Conservation (phyloP, 306 rosid genomes). For the Castanospermum australe region DNA sequence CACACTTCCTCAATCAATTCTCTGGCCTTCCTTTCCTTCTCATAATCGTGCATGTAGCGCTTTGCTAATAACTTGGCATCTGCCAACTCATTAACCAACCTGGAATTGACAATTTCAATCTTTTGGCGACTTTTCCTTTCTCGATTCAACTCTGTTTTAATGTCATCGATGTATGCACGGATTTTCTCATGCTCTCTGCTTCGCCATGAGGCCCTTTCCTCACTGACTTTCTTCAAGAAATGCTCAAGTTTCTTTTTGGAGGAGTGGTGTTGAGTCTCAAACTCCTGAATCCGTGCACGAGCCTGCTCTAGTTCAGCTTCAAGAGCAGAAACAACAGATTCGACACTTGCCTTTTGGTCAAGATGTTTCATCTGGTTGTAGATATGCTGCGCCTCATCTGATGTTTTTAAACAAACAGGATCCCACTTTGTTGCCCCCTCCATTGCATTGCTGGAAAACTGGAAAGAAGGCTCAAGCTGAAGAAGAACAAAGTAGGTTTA, state of each 20-base stretch:
- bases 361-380: conserved; percentile 63
- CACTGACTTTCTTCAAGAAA: conserved; percentile 73
- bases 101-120: conserved; percentile 78
- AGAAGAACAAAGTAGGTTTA: not conserved
- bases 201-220: conserved; percentile 79
- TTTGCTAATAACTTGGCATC: conserved; percentile 77
- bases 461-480: conserved; percentile 59
- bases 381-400: conserved; percentile 59
- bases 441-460: conserved; percentile 67
- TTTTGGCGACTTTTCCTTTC: conserved; percentile 84
- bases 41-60: conserved; percentile 74
- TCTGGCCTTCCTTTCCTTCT: conserved; percentile 82
- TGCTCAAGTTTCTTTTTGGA: conserved; percentile 85
- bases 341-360: conserved; percentile 67
- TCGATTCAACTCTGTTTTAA: conserved; percentile 64
- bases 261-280: conserved; percentile 73
- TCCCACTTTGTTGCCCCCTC: conserved; percentile 97
- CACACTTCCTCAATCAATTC: conserved; percentile 85
- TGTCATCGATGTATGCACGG: conserved; percentile 71
- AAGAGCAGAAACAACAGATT: conserved; percentile 64
- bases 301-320: conserved; percentile 86
- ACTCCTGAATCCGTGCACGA: conserved; percentile 67
- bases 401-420: conserved; percentile 60
- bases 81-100: conserved; percentile 81
- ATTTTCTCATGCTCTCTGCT: conserved; percentile 95